Conservation (phyloP, 768 basidiomycete species). For the Tricholoma terreum region DNA sequence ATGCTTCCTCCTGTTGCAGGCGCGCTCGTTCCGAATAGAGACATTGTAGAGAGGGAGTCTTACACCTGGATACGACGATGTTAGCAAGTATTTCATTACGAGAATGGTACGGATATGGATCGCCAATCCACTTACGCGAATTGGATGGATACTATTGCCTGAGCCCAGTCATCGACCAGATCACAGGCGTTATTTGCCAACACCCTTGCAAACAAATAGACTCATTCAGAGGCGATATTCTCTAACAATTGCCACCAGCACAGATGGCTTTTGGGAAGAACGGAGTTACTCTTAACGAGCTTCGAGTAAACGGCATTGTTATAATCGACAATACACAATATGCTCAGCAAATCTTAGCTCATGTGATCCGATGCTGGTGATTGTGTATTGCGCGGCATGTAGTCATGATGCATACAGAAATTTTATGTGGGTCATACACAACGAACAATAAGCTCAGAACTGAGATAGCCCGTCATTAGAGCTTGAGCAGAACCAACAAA, state of each 20-base stretch:
- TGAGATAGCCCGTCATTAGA: constrained; percentile 12
- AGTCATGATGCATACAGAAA: constrained; percentile 33
- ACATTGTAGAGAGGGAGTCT: constrained; percentile 6
- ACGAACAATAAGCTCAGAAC: constrained; percentile 36
- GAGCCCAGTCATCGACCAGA: neutral
- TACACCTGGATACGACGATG: neutral
- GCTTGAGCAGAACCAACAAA: neutral
- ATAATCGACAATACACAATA: neutral
- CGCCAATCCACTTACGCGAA: neutral
- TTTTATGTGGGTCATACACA: constrained; percentile 29
- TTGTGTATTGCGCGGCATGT: constrained; percentile 24
- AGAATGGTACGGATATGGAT: neutral
- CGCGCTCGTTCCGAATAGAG: constrained; percentile 17
- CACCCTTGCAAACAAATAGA: neutral
- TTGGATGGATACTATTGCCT: neutral
- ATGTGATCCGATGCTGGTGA: neutral
- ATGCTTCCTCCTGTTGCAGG: constrained; percentile 18
- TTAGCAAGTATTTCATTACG: neutral
- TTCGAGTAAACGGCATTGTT: no score
- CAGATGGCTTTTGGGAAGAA: no score
- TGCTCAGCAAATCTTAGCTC: neutral
- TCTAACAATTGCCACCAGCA: no score
- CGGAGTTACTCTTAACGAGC: no score
- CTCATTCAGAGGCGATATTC: no score
- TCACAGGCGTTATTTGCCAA: neutral